Evolutionary conservation across 495 filamentous ascomycete species (phyloP), one percentile per base, ranked within the genome.

Genomic region (Xylaria acuta): DNA sequence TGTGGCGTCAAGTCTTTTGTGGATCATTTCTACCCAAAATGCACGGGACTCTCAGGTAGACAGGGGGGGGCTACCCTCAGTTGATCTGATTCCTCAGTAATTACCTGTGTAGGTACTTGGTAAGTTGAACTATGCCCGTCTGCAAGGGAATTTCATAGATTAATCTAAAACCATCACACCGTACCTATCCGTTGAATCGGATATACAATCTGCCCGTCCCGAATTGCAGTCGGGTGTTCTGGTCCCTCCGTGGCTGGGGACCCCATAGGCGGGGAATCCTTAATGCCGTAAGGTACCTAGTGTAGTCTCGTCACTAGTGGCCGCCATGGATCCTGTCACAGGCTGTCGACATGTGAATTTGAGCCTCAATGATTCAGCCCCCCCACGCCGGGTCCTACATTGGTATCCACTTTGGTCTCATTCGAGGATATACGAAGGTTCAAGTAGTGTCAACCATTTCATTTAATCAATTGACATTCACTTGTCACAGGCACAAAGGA

Each of bases 361-460:
- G 41, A 66, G 63, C 43, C 45, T 66, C 59, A n/a, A n/a, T n/a
- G n/a, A 63, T 41, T 41, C 32, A 63, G 27, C 54, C 20, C n/a
- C n/a, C 18, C 20, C 34, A 32, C 54, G 4, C n/a, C 2, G 22
- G 47, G 40, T 25, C 47, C 30, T 27, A 25, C 30, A 43, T 62
- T 18, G 47, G 40, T 41, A 64, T 64, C 64, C 59, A 40, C 43
- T 34, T 51, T 20, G n/a, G 36, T 77, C 67, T 67, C 47, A 77
- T 73, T 77, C 56, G 71, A 77, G 59, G 67, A 66, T 65, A 73
- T 75, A 77, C 75, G 73, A 77, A 43, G 38, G 34, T 25, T 12
- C 58, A n/a, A 27, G 38, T 59, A 8, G 1, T 9, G 6, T 32
- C 40, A 56, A 62, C 30, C 34, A 54, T n/a, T 59, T 54, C 43